phyloP scores from a whole-genome alignment of 2,329 filamentous ascomycete genomes.

The Colletotrichum sp. region DNA sequence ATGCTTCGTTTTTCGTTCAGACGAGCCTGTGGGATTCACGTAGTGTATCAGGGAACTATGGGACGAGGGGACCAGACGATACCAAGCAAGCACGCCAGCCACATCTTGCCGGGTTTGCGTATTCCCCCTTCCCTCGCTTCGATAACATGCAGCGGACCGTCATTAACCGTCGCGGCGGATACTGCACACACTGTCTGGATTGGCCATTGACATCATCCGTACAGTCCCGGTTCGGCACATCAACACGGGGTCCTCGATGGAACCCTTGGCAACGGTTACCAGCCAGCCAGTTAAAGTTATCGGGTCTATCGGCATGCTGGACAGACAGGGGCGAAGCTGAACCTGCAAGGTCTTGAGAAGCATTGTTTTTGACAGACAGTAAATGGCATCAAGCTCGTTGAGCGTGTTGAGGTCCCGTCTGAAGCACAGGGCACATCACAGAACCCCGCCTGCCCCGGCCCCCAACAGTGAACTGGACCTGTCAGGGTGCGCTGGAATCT shows the following conservation, averaged over 20 bases:
- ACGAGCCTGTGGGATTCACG: neutral
- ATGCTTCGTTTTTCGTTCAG: neutral
- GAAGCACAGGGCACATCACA: neutral
- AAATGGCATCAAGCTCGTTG: neutral
- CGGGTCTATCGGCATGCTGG: neutral
- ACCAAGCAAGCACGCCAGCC: neutral
- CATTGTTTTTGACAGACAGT: neutral
- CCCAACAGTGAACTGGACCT: neutral
- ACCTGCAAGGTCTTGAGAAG: neutral
- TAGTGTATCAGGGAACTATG: neutral
- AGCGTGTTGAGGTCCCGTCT: neutral
- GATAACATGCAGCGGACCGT: neutral
- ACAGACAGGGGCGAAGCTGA: neutral
- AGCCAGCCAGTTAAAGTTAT: neutral
- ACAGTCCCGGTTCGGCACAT: neutral
- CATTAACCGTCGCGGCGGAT: neutral
- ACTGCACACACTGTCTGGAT: neutral
- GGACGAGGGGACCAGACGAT: neutral
- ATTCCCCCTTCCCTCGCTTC: neutral
- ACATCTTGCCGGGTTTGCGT: neutral
- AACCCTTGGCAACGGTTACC: neutral
- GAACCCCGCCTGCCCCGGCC: neutral
- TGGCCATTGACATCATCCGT: constrained; percentile 3
- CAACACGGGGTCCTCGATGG: neutral
- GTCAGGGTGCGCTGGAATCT: neutral